These are phyloP conservation scores for Schizochytrium sp. DNA, from an alignment of 108 stramenopile genomes.

Conservation along the genomic window DNA sequence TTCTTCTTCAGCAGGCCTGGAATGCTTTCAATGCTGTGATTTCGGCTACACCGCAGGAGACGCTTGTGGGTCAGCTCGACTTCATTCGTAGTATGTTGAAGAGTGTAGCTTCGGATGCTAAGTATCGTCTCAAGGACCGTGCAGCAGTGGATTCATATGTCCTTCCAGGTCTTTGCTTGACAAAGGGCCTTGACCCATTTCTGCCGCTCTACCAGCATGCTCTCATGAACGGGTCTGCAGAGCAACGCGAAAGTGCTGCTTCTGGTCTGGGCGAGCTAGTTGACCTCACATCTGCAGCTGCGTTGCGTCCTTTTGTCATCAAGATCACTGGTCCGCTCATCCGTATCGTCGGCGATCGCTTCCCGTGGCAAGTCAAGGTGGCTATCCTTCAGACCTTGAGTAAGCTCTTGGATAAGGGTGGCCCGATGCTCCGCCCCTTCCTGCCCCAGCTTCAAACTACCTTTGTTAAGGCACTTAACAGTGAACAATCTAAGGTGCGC, in stretches of 20 bases:
- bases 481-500: conserved; percentile 89
- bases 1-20: conserved; percentile 79
- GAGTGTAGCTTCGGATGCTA: conserved; percentile 89
- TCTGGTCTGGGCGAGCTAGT: conserved; percentile 94
- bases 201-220: conserved; percentile 94
- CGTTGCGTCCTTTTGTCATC: conserved; percentile 87
- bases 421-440: conserved; percentile 91
- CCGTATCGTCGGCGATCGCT: conserved; percentile 95
- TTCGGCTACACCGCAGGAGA: conserved; percentile 86
- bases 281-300: conserved; percentile 78
- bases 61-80: conserved; percentile 88
- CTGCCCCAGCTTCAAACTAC: conserved; percentile 99
- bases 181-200: conserved; percentile 94
- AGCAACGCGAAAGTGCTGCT: conserved; percentile 79
- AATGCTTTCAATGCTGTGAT: conserved; percentile 83
- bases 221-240: conserved; percentile 88
- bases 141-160: conserved; percentile 87
- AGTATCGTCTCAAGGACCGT: conserved; percentile 84
- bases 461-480: conserved; percentile 96
- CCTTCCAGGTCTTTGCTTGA: conserved; percentile 92
- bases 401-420: conserved; percentile 90
- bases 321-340: conserved; percentile 98
- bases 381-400: conserved; percentile 90
- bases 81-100: conserved; percentile 89
- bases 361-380: conserved; percentile 89